These are phyloP conservation scores for Penicillium mononematosum DNA, from an alignment of 495 filamentous ascomycete species.

Conservation along the genomic window DNA sequence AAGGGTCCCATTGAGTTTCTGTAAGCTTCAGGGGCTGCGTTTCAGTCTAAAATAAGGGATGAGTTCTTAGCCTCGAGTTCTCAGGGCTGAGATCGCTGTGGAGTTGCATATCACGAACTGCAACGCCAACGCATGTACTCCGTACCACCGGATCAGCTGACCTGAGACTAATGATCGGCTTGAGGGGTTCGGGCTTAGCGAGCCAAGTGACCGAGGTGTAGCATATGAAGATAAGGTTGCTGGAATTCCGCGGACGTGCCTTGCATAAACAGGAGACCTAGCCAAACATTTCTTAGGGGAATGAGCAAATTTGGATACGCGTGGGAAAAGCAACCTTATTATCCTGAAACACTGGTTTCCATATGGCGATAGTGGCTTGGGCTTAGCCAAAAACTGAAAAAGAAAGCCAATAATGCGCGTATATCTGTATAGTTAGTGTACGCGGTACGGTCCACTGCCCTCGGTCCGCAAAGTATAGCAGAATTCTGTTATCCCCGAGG, in stretches of 20 bases:
- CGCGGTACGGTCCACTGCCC: slow-evolving; percentile 9
- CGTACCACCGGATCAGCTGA: background rate
- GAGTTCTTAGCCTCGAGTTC: background rate
- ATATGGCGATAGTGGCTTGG: slow-evolving; percentile 30
- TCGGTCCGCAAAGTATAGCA: slow-evolving; percentile 12
- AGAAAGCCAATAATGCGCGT: background rate
- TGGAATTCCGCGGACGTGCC: slow-evolving; percentile 31
- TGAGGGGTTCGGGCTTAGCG: background rate
- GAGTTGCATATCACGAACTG: background rate
- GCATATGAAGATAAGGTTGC: slow-evolving; percentile 34
- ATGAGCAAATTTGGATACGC: slow-evolving; percentile 17
- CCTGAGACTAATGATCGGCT: slow-evolving; percentile 2
- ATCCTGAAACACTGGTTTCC: slow-evolving; percentile 28
- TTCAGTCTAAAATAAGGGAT: slow-evolving; percentile 6
- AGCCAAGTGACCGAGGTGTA: slow-evolving; percentile 10
- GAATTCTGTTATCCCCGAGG: background rate
- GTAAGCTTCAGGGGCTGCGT: background rate
- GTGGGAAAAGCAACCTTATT: slow-evolving; percentile 27
- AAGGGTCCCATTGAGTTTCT: background rate
- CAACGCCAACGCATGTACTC: background rate
- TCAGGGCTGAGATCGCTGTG: slow-evolving; percentile 4
- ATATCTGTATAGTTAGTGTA: slow-evolving; percentile 17
- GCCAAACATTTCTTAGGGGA: slow-evolving; percentile 27
- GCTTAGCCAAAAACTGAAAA: background rate
- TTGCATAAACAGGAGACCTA: slow-evolving; percentile 35